Evolutionary conservation across 441 rosid genomes (phyloP), one percentile per base, ranked within the genome.

Genomic region (Corymbia citriodora): DNA sequence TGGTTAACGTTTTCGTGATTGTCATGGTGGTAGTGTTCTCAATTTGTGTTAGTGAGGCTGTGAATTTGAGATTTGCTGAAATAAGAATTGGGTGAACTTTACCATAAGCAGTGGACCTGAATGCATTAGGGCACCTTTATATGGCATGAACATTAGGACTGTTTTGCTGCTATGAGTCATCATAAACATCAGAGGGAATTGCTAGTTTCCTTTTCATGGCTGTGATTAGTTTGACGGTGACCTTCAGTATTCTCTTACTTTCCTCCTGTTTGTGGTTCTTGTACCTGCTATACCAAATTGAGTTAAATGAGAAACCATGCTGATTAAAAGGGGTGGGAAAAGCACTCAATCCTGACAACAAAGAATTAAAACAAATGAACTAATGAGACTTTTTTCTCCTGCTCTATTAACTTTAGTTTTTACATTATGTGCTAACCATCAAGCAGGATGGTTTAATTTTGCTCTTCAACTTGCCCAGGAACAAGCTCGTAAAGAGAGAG

Each of bases 401-500:
- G 85, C 10, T 79, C n/a, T 45, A 79, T 79, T 23, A 4, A 12
- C 27, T 79, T 45, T 79, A 8, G 14, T 45, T 12, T 13, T 11
- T 40, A 21, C 17, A 4, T 74, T 50, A 74, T 21, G 85, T 7
- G 53, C 85, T 79, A 79, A 23, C 16, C 85, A 45, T 23, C 54
- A 2, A 8, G 33, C n/a, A 16, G 74, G 87, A 89, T 61, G 25
- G 33, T 36, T 89, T n/a, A 40, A 53, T 19, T 31, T 31, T 74
- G 65, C 40, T 83, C 61, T 12, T 18, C 23, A 90, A 61, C 87
- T 70, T 74, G 16, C 29, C 36, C 91, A 90, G 91, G 90, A 88
- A 88, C 91, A 90, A 90, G 91, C 91, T 45, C 88, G 88, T 86
- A 90, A 87, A 88, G 91, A 90, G 91, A 82, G 90, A 63, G 91